Evolutionary conservation across 2,329 filamentous ascomycete species (phyloP).

Genomic region (Neophaeococcomyces mojaviensis): DNA sequence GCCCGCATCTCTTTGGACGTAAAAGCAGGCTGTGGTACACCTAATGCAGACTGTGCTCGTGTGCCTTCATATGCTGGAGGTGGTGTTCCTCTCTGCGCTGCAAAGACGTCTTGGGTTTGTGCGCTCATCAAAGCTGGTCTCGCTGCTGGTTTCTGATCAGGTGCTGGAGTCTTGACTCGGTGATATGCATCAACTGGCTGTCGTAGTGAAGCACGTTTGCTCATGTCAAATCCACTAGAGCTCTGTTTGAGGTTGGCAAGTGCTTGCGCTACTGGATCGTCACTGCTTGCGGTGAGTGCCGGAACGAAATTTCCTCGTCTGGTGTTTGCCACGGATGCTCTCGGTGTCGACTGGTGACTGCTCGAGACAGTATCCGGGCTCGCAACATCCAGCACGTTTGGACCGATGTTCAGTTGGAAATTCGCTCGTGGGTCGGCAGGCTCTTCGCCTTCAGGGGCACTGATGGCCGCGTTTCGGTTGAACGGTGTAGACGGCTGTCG

Average conservation of each 20-base stretch:
- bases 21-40: conserved; percentile 71
- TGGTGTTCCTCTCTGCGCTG: conserved; percentile 64
- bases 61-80: conserved; percentile 74
- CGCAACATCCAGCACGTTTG: conserved; percentile 91
- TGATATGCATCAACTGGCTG: conserved; percentile 94
- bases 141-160: conserved; percentile 30
- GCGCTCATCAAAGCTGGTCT: conserved; percentile 20
- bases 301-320: conserved; percentile 16
- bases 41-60: conserved; percentile 16
- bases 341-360: conserved; percentile 42
- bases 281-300: conserved; percentile 32
- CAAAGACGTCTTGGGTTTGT: conserved; percentile 39
- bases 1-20: conserved; percentile 95
- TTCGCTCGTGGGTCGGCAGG: conserved; percentile 87
- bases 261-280: conserved; percentile 86
- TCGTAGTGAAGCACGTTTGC: conserved; percentile 72
- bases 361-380: conserved; percentile 51
- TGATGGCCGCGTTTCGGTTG: conserved; percentile 31
- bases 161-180: conserved; percentile 78
- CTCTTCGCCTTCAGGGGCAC: conserved; percentile 57
- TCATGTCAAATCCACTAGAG: conserved; percentile 46
- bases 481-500: conserved; percentile 25
- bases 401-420: conserved; percentile 86
- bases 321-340: conserved; percentile 32
- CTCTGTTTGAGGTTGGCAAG: conserved; percentile 76